Evolutionary conservation across 2,329 filamentous ascomycete genomes (phyloP).

Genomic region (Lecanicillium sp.): DNA sequence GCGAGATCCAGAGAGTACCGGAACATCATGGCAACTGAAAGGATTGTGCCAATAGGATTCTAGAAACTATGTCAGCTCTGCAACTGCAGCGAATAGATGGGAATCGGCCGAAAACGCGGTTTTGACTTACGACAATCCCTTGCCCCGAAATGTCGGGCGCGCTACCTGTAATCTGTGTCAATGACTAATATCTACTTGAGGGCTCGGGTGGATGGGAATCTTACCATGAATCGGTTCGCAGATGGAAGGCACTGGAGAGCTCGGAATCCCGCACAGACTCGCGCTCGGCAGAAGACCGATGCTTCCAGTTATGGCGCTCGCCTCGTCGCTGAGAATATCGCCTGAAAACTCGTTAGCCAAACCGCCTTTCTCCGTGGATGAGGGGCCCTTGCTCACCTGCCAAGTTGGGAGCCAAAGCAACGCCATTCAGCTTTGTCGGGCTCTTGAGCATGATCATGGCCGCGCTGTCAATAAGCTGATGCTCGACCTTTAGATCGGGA

Average conservation of each 20-base stretch:
- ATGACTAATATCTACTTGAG: slow-evolving; percentile 5
- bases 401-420: slow-evolving; percentile 81
- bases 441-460: slow-evolving; percentile 98
- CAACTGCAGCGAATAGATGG: slow-evolving; percentile 11
- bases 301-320: slow-evolving; percentile 89
- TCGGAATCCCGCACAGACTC: slow-evolving; percentile 77
- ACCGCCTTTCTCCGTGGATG: neutral
- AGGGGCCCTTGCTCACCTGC: neutral
- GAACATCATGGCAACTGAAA: slow-evolving; percentile 93
- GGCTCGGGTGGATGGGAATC: slow-evolving; percentile 20
- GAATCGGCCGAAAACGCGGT: slow-evolving; percentile 8
- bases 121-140: slow-evolving; percentile 81
- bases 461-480: slow-evolving; percentile 93
- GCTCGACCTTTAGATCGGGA: slow-evolving; percentile 73
- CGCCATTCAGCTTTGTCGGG: slow-evolving; percentile 77
- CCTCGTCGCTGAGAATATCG: no score
- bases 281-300: slow-evolving; percentile 85
- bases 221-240: slow-evolving; percentile 96
- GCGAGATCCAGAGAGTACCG: slow-evolving; percentile 83
- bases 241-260: no score
- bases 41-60: slow-evolving; percentile 79
- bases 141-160: slow-evolving; percentile 91
- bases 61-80: no score
- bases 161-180: slow-evolving; percentile 49
- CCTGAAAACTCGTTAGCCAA: neutral